Evolutionary conservation across 1,284 basidiomycete genomes (phyloP), one percentile per base, ranked within the genome.

Genomic region (Tilletia horrida): DNA sequence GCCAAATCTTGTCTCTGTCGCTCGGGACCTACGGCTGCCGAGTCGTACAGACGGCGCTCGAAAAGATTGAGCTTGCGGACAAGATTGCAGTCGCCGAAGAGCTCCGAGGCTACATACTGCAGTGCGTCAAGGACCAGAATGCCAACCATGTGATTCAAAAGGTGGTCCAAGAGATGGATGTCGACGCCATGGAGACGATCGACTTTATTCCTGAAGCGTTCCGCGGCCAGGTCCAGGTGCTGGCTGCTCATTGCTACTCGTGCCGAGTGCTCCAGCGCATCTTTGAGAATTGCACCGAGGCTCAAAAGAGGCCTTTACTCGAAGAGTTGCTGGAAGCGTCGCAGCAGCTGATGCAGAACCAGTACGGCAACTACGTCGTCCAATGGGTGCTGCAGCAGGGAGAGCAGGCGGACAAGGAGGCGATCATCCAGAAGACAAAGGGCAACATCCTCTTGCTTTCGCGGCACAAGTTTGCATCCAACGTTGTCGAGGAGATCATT

Each of bases 251-350:
- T 81, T 89, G 92, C 0, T 97, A 94, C 75, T 93, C 93, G 0
- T 98, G 96, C 79, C 88, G 96, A 9, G 96, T 98, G 16, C 86
- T 98, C 23, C 96, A 98, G 83, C 87, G 93, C 66, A 91, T 91
- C 79, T 89, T 98, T 69, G 93, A 97, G 81, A 88, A 92, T 76
- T 75, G 77, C 55, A 62, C 25, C 21, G 71, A 77, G 65, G 67
- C 14, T 11, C 85, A 97, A 47, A 88, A 88, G 0, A 85, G 89
- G 48, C 85, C 88, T 0, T 84, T 98, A 43, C 84, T 97, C 69
- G 90, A 95, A 64, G 93, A 97, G 81, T 83, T 97, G 70, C 91
- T 92, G 80, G 85, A 86, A 59, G 87, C 88, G 72, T 86, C 88
- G 65, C 63, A 72, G 62, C 43, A 42, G 8, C 69, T 77, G 63